Conservation (phyloP, 495 filamentous ascomycete species). For the Opeltia flavorubescens region DNA sequence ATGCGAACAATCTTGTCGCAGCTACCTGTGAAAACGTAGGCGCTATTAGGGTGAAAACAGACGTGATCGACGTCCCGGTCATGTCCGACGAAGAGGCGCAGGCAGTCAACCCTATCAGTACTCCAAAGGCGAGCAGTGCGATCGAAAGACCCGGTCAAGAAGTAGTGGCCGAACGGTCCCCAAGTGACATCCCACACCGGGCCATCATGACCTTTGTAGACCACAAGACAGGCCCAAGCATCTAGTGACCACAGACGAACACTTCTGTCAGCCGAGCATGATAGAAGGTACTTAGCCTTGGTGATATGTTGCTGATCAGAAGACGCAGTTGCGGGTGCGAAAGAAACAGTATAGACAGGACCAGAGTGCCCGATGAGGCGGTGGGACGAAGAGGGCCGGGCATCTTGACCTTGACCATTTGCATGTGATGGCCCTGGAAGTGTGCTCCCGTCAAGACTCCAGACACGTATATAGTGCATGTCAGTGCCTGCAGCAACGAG, state of each 20-base stretch:
- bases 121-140: constrained; percentile 82
- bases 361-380: constrained; percentile 86
- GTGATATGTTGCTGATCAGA: constrained; percentile 29
- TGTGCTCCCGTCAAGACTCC: constrained; percentile 69
- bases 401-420: constrained; percentile 19
- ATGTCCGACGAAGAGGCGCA: constrained; percentile 81
- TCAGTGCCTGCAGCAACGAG: constrained; percentile 76
- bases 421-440: constrained; percentile 33
- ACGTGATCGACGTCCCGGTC: constrained; percentile 76
- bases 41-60: constrained; percentile 82
- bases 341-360: constrained; percentile 77
- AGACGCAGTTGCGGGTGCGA: constrained; percentile 56
- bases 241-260: constrained; percentile 89
- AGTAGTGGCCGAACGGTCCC: constrained; percentile 94
- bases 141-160: constrained; percentile 73
- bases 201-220: constrained; percentile 82
- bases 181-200: constrained; percentile 80
- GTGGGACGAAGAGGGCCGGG: constrained; percentile 44
- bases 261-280: constrained; percentile 72
- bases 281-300: constrained; percentile 62
- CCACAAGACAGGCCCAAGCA: constrained; percentile 72
- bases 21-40: constrained; percentile 82
- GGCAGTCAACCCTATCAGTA: constrained; percentile 80
- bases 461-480: constrained; percentile 91
- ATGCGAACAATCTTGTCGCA: constrained; percentile 86